A percentile compares a stretch with the other conserved stretches of the same genome.
These are phyloP conservation scores for Apiospora kogelbergensis DNA, from an alignment of 2,329 filamentous ascomycete genomes.

Conservation along the genomic window DNA sequence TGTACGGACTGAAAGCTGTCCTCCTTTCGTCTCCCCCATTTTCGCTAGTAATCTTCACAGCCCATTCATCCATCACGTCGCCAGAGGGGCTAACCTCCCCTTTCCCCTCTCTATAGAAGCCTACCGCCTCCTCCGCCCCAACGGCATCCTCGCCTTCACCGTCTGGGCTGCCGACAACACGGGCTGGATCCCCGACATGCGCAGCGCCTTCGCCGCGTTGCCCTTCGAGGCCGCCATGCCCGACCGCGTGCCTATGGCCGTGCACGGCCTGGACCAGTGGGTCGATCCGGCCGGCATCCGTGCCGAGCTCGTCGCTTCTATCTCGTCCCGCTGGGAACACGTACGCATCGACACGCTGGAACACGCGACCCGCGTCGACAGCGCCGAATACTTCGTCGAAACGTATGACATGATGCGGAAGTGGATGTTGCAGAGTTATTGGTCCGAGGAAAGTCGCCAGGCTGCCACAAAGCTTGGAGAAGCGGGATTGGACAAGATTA, in stretches of 20 bases:
- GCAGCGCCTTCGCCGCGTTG: neutral
- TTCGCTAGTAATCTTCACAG: no score
- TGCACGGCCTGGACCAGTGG: neutral
- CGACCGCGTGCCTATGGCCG: neutral
- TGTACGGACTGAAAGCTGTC: neutral
- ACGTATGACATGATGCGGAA: neutral
- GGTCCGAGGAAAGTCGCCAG: neutral
- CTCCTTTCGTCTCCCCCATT: neutral
- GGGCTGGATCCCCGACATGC: neutral
- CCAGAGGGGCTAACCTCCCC: neutral
- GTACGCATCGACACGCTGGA: neutral
- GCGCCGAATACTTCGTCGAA: neutral
- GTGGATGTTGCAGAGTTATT: neutral
- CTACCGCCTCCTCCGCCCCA: slow-evolving; percentile 3
- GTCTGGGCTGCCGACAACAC: slow-evolving; percentile 6
- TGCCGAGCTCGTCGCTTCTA: neutral
- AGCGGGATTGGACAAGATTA: neutral
- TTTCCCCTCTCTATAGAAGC: neutral
- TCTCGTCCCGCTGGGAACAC: neutral
- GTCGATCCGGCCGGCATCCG: neutral
- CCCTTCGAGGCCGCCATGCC: neutral
- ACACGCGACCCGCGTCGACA: neutral
- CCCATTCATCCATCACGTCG: no score
- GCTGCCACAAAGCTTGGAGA: neutral
- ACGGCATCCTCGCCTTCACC: slow-evolving; percentile 3